Evolutionary conservation across 2,329 filamentous ascomycete genomes (phyloP), one percentile per base, ranked within the genome.

Genomic region (Aspergillus fijiensis): DNA sequence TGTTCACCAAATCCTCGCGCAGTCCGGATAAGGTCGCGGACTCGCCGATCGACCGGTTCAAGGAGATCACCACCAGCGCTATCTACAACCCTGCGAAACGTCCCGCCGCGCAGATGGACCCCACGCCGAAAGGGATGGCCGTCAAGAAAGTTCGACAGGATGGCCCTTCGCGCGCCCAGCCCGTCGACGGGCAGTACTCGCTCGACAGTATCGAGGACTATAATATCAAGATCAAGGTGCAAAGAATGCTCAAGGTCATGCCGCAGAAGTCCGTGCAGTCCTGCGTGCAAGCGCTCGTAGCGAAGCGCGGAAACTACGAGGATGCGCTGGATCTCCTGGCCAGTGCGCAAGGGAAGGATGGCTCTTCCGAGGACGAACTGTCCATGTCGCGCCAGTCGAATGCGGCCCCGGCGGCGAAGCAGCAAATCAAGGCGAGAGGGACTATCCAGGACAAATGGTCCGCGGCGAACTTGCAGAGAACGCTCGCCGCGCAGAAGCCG

Each of bases 371-470:
- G 29, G 77, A 80, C 61, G 77, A 80, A 60, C 61, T 79, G 57
- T 72, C 64, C 52, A 60, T 70, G 12, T 65, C 67, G 31, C 65
- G 65, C n/a, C 61, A 61, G 45, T 60, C 62, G 7, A 59, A 67
- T 5, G 52, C 67, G 7, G 59, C 65, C 14, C 61, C 62, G 31
- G 72, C 61, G 68, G 82, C 65, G 71, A 84, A 84, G 66, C 82
- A 84, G 63, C 77, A 81, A 53, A 78, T 87, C 33, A 84, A 85
- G 63, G 79, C 78, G 11, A 82, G 82, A 5, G 79, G 78, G 14
- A 81, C 80, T 60, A 85, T 90, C 59, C 81, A 84, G 60, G 81
- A 87, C 61, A 86, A 85, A 68, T 88, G 83, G 78, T 77, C 79
- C 14, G 78, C 80, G 6, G 81, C 79, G 49, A 82, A 82, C 29